Base-by-base conservation (phyloP, 805 yeast species). In the Ogataea sp. region DNA sequence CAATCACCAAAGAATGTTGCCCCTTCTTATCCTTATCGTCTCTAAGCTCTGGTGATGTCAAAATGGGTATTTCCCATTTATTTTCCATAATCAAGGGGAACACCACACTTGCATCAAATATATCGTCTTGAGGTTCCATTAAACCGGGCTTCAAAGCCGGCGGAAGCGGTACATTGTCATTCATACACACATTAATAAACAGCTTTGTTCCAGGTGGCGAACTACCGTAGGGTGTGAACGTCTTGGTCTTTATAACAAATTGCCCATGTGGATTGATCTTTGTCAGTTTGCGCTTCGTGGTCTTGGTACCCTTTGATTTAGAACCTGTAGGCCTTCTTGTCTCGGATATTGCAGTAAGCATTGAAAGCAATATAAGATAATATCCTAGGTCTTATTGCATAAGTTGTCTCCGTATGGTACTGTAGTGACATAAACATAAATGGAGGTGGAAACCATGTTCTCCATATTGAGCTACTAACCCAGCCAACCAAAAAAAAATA, bases 31-130 rank as follows among this genome's bases (percentile, higher is more conserved):
- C 96, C 13, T 43, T 54, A 34, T 72, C 81, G 7, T 49, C 48
- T 11, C 79, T 53, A 40, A 69, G 55, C 36, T 71, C 73, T 0
- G 70, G 66, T 0, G 90, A 78, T 0, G 85, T 76, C 2, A 83
- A 71, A 2, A 89, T 75, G 1, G 96, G 96, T 2, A 87, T 80
- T 43, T 83, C 88, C 95, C 96, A 88, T 51, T 81, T 68, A 50
- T 79, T 79, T 28, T 75, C 76, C 59, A 79, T 73, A 18, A 83
- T 79, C 37, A 76, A 57, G 1, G 81, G 78, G 49, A 78, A 78
- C 2, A 85, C 76, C 2, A 64, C 56, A 29, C 64, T 69, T 3
- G 87, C 78, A 28, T 71, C 68, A 50, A 80, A 83, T 2, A 58
- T 57, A 2, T 40, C 48, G 11, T 40, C 41, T 4, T 28, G 20